Percentiles rank a stretch among this genome's conserved stretches.
These are phyloP conservation scores for Lactarius tabidus DNA, from an alignment of 768 basidiomycete species.

Conservation along the genomic window DNA sequence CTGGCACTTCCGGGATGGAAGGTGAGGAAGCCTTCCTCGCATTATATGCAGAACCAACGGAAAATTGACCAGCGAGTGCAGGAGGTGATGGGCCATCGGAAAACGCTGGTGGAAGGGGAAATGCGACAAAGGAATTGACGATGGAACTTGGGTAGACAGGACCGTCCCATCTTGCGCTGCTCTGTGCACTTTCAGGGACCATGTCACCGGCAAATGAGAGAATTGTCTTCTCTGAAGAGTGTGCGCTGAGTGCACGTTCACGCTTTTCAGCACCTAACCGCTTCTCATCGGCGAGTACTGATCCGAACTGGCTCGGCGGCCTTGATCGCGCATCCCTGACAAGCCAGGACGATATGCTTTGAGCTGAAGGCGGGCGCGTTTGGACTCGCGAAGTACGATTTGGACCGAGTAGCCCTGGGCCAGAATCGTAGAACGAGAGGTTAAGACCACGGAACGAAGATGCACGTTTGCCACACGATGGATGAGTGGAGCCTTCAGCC, in stretches of 20 bases:
- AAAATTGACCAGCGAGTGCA: neutral
- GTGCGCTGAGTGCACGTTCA: constrained; percentile 30
- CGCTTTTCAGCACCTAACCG: constrained; percentile 35
- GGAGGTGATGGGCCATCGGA: neutral
- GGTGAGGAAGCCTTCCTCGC: neutral
- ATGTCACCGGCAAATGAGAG: constrained; percentile 7
- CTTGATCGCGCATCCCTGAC: constrained; percentile 25
- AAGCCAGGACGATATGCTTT: constrained; percentile 38
- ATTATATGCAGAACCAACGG: neutral
- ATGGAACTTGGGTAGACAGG: constrained; percentile 25
- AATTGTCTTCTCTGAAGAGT: neutral
- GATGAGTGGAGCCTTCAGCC: neutral
- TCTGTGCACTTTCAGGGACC: constrained; percentile 19
- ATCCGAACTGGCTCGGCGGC: constrained; percentile 29
- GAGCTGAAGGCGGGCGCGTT: neutral
- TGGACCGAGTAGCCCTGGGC: neutral
- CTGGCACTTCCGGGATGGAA: neutral
- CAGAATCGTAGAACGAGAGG: constrained; percentile 10
- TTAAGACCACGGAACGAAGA: constrained; percentile 30
- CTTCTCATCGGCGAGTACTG: constrained; percentile 30
- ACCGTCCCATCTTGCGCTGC: constrained; percentile 22
- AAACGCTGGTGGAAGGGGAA: neutral
- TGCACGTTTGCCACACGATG: constrained; percentile 14
- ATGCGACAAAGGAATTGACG: neutral
- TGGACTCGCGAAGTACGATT: neutral